Percentiles rank a stretch among this genome's conserved stretches.
Conservation (phyloP, 2,329 filamentous ascomycete species). For the Cercospora zeae-maydis region DNA sequence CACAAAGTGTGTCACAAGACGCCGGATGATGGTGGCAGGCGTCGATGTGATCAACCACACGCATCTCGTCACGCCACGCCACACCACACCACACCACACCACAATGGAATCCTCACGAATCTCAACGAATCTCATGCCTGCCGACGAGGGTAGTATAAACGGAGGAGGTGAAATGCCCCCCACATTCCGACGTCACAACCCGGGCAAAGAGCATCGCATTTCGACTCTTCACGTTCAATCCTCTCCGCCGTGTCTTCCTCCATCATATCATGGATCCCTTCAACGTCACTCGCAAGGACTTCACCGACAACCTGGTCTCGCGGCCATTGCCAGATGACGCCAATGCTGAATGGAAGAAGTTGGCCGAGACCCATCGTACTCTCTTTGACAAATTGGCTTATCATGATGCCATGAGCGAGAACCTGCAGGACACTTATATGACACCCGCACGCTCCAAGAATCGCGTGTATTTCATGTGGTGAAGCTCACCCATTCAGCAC, state of each 20-base stretch:
- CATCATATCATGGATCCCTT: conserved; percentile 27
- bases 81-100: too few relatives aligned
- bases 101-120: neutral
- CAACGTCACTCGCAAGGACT: conserved; percentile 30
- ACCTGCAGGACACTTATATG: conserved; percentile 37
- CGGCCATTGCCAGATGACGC: conserved; percentile 23
- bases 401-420: conserved; percentile 35
- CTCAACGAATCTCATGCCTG: too few relatives aligned
- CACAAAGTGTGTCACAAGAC: neutral
- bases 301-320: conserved; percentile 26
- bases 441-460: conserved; percentile 37
- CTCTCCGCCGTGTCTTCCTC: neutral
- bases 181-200: conserved; percentile 1
- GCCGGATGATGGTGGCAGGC: neutral
- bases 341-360: conserved; percentile 22
- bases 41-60: neutral
- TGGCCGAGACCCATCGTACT: conserved; percentile 19
- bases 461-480: conserved; percentile 38
- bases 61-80: neutral
- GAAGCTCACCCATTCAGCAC: neutral
- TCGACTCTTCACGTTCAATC: neutral
- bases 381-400: conserved; percentile 32
- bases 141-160: neutral
- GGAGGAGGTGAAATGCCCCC: neutral
- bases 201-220: neutral